Evolutionary conservation across 2,329 filamentous ascomycete species (phyloP).

Genomic region (Cladosporium sp.): DNA sequence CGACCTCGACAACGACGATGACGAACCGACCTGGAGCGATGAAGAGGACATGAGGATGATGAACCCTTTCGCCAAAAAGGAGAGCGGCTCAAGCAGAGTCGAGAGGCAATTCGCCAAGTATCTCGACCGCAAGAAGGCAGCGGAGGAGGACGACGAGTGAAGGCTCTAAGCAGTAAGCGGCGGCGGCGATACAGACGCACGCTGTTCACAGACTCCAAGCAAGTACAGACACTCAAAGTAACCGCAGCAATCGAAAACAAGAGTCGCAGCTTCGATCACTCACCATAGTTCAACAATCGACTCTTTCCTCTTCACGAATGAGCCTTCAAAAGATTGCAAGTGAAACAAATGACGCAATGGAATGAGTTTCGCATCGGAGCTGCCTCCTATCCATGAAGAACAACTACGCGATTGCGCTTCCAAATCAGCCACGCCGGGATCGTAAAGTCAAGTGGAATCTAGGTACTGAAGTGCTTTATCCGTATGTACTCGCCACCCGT

Average conservation of each 20-base stretch:
- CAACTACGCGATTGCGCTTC: not conserved
- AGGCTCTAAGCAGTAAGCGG: not conserved
- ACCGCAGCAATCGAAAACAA: not conserved
- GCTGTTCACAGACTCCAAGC: not conserved
- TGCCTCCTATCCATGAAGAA: not conserved
- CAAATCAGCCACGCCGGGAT: not conserved
- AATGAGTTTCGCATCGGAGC: not conserved
- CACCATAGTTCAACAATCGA: not conserved
- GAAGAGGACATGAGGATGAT: slow-evolving; percentile 29
- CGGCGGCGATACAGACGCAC: not conserved
- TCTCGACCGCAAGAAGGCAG: slow-evolving; percentile 18
- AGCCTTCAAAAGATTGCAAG: not conserved
- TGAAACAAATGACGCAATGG: not conserved
- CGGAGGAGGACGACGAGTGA: slow-evolving; percentile 10
- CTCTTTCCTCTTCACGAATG: not conserved
- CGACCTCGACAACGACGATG: slow-evolving; percentile 33
- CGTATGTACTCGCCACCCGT: not conserved
- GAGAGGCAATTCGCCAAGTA: slow-evolving; percentile 28
- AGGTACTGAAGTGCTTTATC: not conserved
- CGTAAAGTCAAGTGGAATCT: not conserved
- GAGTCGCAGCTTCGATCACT: not conserved
- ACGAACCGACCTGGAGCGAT: slow-evolving; percentile 19
- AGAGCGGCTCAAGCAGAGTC: slow-evolving; percentile 7
- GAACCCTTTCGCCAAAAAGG: slow-evolving; percentile 34
- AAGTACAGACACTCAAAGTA: not conserved